Evolutionary conservation across 106 monocot genomes (phyloP).

Genomic region (Platanthera guangdongensis): DNA sequence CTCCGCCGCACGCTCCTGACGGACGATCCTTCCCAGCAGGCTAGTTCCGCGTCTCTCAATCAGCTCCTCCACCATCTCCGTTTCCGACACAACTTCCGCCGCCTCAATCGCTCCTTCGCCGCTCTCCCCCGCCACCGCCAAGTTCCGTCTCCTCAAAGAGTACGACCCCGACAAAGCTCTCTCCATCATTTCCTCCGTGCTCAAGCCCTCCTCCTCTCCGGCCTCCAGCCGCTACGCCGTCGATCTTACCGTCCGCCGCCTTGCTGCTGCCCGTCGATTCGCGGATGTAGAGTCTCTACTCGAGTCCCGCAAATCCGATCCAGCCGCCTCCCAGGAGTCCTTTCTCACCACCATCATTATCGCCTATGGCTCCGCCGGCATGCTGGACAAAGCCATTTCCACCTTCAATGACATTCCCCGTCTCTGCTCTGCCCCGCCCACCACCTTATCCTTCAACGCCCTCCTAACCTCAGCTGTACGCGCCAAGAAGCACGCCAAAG

Average conservation of each 20-base stretch:
- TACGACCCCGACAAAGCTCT: constrained; percentile 28
- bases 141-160: constrained; percentile 21
- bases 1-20: neutral
- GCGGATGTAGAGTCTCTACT: constrained; percentile 30
- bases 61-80: neutral
- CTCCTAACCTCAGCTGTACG: constrained; percentile 51
- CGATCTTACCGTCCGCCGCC: constrained; percentile 41
- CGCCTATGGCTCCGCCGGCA: constrained; percentile 42
- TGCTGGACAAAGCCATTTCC: constrained; percentile 39
- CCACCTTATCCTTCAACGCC: constrained; percentile 66
- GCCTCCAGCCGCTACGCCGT: constrained; percentile 32
- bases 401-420: constrained; percentile 33
- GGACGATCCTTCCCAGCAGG: neutral
- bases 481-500: constrained; percentile 19
- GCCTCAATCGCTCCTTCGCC: neutral
- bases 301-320: constrained; percentile 9
- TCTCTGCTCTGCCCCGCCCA: constrained; percentile 10
- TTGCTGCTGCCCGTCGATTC: constrained; percentile 24
- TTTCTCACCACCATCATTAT: constrained; percentile 39
- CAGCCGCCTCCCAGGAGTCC: constrained; percentile 28
- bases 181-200: constrained; percentile 5
- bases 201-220: constrained; percentile 2
- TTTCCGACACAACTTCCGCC: neutral
- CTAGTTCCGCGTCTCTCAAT: neutral
- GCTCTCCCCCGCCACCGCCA: constrained; percentile 11